Base-by-base conservation (phyloP, 805 yeast genomes). In the Candida rishiriensis region DNA sequence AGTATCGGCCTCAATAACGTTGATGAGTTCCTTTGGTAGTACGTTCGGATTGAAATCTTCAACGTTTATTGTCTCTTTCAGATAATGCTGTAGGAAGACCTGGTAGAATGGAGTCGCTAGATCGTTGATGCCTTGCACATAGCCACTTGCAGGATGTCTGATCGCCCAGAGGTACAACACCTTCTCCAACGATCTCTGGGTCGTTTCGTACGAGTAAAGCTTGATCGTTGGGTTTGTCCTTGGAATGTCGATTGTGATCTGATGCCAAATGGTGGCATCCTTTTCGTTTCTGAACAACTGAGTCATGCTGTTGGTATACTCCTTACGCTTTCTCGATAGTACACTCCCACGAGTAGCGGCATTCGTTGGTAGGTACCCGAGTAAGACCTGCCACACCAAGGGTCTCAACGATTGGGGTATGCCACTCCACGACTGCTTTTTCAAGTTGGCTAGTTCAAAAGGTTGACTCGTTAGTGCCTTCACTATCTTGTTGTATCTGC, bases 101-200 rank as follows among this genome's bases (percentile, higher is more conserved):
- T 91, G 96, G 64, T 76, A 89, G 60, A 93, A 88, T 3, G 99
- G 98, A 1, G 97, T 91, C 13, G 83, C 88, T 40, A 91, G 72
- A 66, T 91, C 99, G 63, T 91, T 91, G 41, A 91, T 91, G 26
- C 99, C 99, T 68, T 91, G 99, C 16, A 91, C 99, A 63, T 91
- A 91, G 13, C 99, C 99, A 59, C 93, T 83, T 7, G 98, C 97
- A 1, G 99, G 98, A 61, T 93, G 98, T 53, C 98, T 75, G 21
- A 91, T 81, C 0, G 98, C 95, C 99, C 99, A 91, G 30, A 91
- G 69, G 58, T 89, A 91, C 42, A 91, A 68, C 10, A 93, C 81
- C 52, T 85, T 79, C 55, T 90, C 89, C 47, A 91, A 69, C 13
- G 95, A 79, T 43, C 81, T 69, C 54, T 91, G 98, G 0, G 93